Evolutionary conservation across 208 protist genomes (phyloP), one percentile per base, ranked within the genome.

Genomic region (Leishmania tarentolae): DNA sequence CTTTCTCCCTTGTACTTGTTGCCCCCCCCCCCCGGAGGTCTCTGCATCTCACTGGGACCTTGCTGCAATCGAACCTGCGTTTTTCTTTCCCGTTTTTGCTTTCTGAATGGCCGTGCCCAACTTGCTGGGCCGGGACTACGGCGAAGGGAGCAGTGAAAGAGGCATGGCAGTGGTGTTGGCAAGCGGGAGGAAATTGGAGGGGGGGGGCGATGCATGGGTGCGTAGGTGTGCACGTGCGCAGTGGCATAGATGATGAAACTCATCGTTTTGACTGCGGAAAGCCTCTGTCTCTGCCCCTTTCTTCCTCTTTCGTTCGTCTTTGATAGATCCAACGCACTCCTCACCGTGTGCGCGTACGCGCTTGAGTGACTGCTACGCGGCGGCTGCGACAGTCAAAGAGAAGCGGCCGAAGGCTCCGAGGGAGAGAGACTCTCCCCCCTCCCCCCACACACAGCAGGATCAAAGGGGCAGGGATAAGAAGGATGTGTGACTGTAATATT

Each of bases 331-430:
- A 21, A 5, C 44, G 11, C 50, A 53, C 57, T 37, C 28, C 13
- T 63, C 28, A 78, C 46, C 2, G 37, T 57, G 28, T 53, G 13
- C 46, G 73, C 73, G 31, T 81, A 68, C 81, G 78, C 73, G 76
- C 53, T 52, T 75, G 40, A 59, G 53, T 81, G 71, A 52, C 56
- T n/a, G 40, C 66, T 9, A 6, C 15, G 66, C 66, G 44, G 66
- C 66, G 11, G 37, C 40, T n/a, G 37, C 37, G 0, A 37, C 65
- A 46, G 15, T 15, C 40, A 44, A 40, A n/a, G 65, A 44, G 65
- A 21, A 46, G 42, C 37, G 42, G 40, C 3, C 46, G 21, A 46
- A n/a, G 13, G 35, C 8, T 4, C 17, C 28, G 31, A 2, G 40
- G 17, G 17, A 28, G 31, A 68, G 31, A 68, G 37, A 68, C 8